phyloP scores from a whole-genome alignment of 2,329 filamentous ascomycete species.

The Ophiosphaerella herpotricha region DNA sequence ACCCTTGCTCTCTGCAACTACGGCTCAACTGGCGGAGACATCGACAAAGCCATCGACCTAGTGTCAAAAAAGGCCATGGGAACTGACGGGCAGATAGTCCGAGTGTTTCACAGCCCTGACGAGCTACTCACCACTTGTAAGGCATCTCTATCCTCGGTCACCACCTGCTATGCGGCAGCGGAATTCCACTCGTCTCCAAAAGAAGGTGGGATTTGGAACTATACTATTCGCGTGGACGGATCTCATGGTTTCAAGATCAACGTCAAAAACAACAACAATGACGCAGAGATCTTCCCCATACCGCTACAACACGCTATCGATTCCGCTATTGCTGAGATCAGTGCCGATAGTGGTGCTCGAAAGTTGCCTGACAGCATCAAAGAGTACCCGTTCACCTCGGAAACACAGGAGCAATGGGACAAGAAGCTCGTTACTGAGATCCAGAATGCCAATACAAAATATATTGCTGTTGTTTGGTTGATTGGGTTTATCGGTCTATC shows the following conservation, averaged over 20 bases:
- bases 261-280: slow-evolving; percentile 66
- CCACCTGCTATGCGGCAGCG: slow-evolving; percentile 72
- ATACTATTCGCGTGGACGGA: slow-evolving; percentile 76
- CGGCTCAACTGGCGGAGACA: slow-evolving; percentile 67
- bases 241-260: slow-evolving; percentile 67
- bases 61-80: slow-evolving; percentile 60
- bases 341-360: slow-evolving; percentile 55
- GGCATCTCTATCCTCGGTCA: slow-evolving; percentile 60
- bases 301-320: slow-evolving; percentile 80
- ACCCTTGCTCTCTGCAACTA: slow-evolving; percentile 78
- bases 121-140: slow-evolving; percentile 66
- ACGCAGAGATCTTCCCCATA: slow-evolving; percentile 73
- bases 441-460: slow-evolving; percentile 71
- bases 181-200: slow-evolving; percentile 74
- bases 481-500: slow-evolving; percentile 77
- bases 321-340: slow-evolving; percentile 65
- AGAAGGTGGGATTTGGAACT: slow-evolving; percentile 77
- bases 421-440: slow-evolving; percentile 68
- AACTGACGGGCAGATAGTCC: slow-evolving; percentile 58
- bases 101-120: slow-evolving; percentile 56
- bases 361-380: slow-evolving; percentile 47
- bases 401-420: slow-evolving; percentile 68
- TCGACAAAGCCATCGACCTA: slow-evolving; percentile 68
- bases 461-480: slow-evolving; percentile 75
- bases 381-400: slow-evolving; percentile 75